Evolutionary conservation across 2,329 filamentous ascomycete species (phyloP).

Genomic region (Chaetomiaceae sp.): DNA sequence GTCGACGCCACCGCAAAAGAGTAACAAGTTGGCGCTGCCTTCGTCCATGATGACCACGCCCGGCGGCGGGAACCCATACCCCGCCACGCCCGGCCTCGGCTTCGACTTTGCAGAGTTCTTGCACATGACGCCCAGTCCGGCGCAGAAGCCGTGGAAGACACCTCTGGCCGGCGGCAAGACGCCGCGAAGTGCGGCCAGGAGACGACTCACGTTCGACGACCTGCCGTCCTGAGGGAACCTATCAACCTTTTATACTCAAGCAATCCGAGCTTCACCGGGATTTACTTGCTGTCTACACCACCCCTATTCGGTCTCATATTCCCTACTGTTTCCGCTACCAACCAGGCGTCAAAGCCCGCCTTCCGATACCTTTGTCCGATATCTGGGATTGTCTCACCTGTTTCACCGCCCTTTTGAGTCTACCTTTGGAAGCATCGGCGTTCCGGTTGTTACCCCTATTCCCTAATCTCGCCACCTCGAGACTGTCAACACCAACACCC

Average conservation of each 20-base stretch:
- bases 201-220: slow-evolving; percentile 78
- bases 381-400: not conserved
- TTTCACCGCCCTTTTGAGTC: slow-evolving; percentile 5
- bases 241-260: not conserved
- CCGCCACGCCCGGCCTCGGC: slow-evolving; percentile 72
- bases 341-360: no score
- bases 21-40: slow-evolving; percentile 62
- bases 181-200: slow-evolving; percentile 63
- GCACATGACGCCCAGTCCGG: slow-evolving; percentile 94
- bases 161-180: slow-evolving; percentile 54
- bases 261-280: not conserved
- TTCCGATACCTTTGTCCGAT: not conserved
- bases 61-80: slow-evolving; percentile 60
- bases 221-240: slow-evolving; percentile 16
- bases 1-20: slow-evolving; percentile 71
- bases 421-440: slow-evolving; percentile 7
- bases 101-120: slow-evolving; percentile 98
- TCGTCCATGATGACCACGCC: slow-evolving; percentile 90
- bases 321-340: not conserved
- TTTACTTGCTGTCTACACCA: not conserved
- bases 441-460: slow-evolving; percentile 5
- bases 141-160: slow-evolving; percentile 84
- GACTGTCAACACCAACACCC: not conserved
- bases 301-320: not conserved
- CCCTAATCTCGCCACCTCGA: not conserved